phyloP scores from a whole-genome alignment of 495 filamentous ascomycete genomes.

The Penicillium samsonianum region DNA sequence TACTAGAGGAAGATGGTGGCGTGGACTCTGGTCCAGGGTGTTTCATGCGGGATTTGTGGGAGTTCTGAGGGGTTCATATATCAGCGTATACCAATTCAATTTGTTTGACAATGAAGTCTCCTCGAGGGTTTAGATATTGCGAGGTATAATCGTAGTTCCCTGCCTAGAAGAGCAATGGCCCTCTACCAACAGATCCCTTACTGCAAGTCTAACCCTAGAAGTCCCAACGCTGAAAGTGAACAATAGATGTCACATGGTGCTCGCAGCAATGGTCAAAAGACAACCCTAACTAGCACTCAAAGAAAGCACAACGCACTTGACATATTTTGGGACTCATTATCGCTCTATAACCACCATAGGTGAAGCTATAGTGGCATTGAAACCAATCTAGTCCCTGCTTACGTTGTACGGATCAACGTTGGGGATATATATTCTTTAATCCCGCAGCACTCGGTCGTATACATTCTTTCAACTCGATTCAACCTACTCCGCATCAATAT shows the following conservation, averaged over 20 bases:
- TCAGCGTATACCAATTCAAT: conserved; percentile 18
- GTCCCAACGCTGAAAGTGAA: neutral
- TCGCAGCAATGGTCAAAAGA: neutral
- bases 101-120: conserved; percentile 1
- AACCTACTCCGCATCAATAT: neutral
- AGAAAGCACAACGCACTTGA: neutral
- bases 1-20: conserved; percentile 47
- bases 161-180: neutral
- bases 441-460: neutral
- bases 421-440: neutral
- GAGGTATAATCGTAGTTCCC: conserved; percentile 5
- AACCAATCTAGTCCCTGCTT: neutral
- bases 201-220: neutral
- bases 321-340: neutral
- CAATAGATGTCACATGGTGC: neutral
- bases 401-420: neutral
- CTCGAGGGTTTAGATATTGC: conserved; percentile 5
- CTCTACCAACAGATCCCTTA: conserved; percentile 8
- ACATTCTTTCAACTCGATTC: neutral
- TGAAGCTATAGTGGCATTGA: neutral
- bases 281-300: neutral
- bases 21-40: conserved; percentile 42
- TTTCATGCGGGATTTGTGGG: conserved; percentile 44
- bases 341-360: neutral
- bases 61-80: conserved; percentile 32